Percentiles rank a stretch among this genome's conserved stretches.
phyloP scores from a whole-genome alignment of 2,329 filamentous ascomycete species.

The Cytospora piceicola region DNA sequence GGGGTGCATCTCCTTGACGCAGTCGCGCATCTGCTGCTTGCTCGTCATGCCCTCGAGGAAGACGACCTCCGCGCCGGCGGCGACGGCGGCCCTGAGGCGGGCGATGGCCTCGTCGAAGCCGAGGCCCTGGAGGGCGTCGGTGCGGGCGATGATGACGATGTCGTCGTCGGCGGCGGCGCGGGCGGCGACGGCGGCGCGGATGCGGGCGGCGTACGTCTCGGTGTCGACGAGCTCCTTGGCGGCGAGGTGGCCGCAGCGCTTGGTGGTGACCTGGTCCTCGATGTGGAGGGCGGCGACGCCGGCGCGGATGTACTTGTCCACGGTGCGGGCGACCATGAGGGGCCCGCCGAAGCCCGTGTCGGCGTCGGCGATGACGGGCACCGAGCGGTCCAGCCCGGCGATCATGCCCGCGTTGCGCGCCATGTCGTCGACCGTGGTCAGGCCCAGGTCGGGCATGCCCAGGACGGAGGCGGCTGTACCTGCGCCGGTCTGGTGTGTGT shows the following conservation, averaged over 20 bases:
- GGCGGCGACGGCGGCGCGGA: conserved; percentile 58
- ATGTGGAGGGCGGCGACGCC: conserved; percentile 65
- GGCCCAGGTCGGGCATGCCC: conserved; percentile 64
- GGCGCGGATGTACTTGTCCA: conserved; percentile 53
- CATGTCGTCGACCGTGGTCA: conserved; percentile 67
- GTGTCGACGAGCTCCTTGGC: conserved; percentile 62
- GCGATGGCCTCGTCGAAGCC: conserved; percentile 61
- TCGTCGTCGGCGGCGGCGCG: conserved; percentile 54
- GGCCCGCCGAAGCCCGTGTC: conserved; percentile 61
- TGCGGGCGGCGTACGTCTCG: conserved; percentile 57
- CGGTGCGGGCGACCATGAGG: conserved; percentile 56
- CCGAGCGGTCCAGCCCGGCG: conserved; percentile 56
- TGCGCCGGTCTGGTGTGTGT: conserved; percentile 58
- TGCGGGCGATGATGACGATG: conserved; percentile 67
- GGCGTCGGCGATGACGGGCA: conserved; percentile 65
- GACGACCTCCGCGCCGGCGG: conserved; percentile 61
- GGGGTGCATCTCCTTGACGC: conserved; percentile 32
- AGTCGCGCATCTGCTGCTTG: conserved; percentile 46
- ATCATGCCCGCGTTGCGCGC: conserved; percentile 66
- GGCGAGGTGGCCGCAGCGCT: conserved; percentile 67
- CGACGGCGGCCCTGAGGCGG: conserved; percentile 54
- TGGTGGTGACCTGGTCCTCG: conserved; percentile 66
- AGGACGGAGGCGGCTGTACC: conserved; percentile 63
- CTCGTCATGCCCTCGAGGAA: conserved; percentile 63
- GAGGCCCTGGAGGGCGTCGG: conserved; percentile 60